Evolutionary conservation across 768 basidiomycete genomes (phyloP).

Genomic region (Cantharellus anzutake): DNA sequence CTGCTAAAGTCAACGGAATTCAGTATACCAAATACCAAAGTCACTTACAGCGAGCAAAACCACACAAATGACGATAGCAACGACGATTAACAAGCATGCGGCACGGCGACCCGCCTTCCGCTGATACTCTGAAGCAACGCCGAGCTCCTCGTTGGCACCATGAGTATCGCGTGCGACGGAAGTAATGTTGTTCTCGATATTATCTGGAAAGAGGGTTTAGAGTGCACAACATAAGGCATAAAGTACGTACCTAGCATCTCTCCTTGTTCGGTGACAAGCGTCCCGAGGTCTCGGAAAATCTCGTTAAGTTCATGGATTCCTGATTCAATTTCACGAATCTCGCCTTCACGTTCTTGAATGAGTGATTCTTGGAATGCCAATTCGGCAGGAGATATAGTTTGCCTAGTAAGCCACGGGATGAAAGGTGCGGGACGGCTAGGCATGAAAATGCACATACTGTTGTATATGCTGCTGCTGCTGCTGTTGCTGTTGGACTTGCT

Average conservation of each 20-base stretch:
- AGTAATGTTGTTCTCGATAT: constrained; percentile 85
- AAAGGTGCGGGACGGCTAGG: not conserved
- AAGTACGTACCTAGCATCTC: constrained; percentile 65
- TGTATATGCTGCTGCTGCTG: constrained; percentile 6
- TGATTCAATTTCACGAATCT: constrained; percentile 90
- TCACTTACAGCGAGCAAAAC: constrained; percentile 78
- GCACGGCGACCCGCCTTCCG: constrained; percentile 82
- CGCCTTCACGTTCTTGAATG: constrained; percentile 82
- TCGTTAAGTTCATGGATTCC: constrained; percentile 92
- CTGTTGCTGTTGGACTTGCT: constrained; percentile 7
- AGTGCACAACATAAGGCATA: not conserved
- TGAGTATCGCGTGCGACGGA: constrained; percentile 69
- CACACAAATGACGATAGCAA: constrained; percentile 69
- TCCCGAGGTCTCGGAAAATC: constrained; percentile 92
- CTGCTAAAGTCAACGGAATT: too few relatives aligned
- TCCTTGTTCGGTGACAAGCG: constrained; percentile 86
- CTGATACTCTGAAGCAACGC: constrained; percentile 82
- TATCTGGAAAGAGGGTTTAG: constrained; percentile 33
- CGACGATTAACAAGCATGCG: constrained; percentile 73
- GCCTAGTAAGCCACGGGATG: not conserved
- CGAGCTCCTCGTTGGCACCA: constrained; percentile 70
- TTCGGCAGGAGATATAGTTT: constrained; percentile 74
- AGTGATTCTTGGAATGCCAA: constrained; percentile 91
- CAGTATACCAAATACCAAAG: not conserved
- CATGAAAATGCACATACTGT: not conserved